Conservation (phyloP, 1,139 yeast species). For the Magnusiomyces starmeri region DNA sequence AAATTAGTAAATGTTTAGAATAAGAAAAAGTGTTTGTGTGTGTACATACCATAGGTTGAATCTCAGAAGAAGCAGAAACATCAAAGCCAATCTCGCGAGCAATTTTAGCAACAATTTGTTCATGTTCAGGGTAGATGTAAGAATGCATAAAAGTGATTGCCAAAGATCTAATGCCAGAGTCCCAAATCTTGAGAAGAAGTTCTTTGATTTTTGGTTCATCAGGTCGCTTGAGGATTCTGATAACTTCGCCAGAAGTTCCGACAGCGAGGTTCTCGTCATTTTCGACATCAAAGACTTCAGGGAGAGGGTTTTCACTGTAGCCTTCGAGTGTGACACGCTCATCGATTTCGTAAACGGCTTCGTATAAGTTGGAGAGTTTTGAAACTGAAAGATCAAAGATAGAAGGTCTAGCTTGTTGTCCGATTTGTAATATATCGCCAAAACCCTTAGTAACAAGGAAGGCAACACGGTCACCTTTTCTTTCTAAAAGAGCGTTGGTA, state of each 20-base stretch:
- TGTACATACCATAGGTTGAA: slow-evolving; percentile 50
- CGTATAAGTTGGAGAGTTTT: slow-evolving; percentile 54
- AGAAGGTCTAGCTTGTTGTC: slow-evolving; percentile 67
- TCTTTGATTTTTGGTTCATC: slow-evolving; percentile 38
- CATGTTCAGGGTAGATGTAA: slow-evolving; percentile 63
- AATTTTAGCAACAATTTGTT: slow-evolving; percentile 46
- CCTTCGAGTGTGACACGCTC: slow-evolving; percentile 69
- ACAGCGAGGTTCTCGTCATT: slow-evolving; percentile 34
- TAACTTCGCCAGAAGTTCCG: slow-evolving; percentile 60
- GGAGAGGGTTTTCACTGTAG: slow-evolving; percentile 51
- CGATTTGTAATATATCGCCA: slow-evolving; percentile 56
- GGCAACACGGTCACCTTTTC: slow-evolving; percentile 61
- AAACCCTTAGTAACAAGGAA: slow-evolving; percentile 61
- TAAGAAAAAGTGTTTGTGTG: not conserved
- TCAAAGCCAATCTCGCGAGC: slow-evolving; percentile 59
- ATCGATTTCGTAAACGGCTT: slow-evolving; percentile 57
- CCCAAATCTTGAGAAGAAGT: slow-evolving; percentile 40
- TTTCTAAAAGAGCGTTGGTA: slow-evolving; percentile 63
- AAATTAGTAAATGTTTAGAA: not conserved
- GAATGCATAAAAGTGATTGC: slow-evolving; percentile 67
- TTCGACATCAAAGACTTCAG: slow-evolving; percentile 28
- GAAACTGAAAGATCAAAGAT: slow-evolving; percentile 56
- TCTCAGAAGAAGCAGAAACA: slow-evolving; percentile 56
- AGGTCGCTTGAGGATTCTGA: slow-evolving; percentile 48
- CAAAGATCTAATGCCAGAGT: slow-evolving; percentile 52